A percentile compares a stretch with the other conserved stretches of the same genome.
Conservation (phyloP, 1,284 basidiomycete genomes). For the Stygiomarasmius scandens region DNA sequence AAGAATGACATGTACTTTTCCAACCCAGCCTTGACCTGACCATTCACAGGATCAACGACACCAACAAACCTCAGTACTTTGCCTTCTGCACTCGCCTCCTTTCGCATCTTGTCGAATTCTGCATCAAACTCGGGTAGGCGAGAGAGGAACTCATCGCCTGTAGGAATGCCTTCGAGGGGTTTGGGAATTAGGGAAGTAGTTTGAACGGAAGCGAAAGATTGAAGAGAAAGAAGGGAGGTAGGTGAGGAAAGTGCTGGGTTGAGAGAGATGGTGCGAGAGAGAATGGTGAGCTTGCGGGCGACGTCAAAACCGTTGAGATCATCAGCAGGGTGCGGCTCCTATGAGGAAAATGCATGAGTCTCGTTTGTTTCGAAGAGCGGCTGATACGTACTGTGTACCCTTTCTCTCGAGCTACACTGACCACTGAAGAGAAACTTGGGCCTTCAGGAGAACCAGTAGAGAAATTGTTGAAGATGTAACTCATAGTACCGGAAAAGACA, state of each 20-base stretch:
- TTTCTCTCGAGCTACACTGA: slow-evolving; percentile 86
- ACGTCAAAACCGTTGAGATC: slow-evolving; percentile 97
- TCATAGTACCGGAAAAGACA: slow-evolving; percentile 94
- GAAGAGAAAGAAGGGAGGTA: slow-evolving; percentile 43
- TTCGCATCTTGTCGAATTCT: slow-evolving; percentile 76
- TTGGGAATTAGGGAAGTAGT: slow-evolving; percentile 88
- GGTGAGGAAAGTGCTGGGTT: slow-evolving; percentile 32
- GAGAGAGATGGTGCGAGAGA: slow-evolving; percentile 75
- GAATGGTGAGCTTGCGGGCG: slow-evolving; percentile 94
- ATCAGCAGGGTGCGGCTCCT: slow-evolving; percentile 97
- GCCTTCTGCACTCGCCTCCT: slow-evolving; percentile 76
- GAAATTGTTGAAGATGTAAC: slow-evolving; percentile 99
- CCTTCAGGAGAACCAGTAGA: slow-evolving; percentile 64
- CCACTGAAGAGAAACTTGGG: slow-evolving; percentile 85
- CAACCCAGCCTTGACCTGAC: slow-evolving; percentile 83
- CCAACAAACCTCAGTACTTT: slow-evolving; percentile 94
- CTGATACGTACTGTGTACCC: slow-evolving; percentile 80
- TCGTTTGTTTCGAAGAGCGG: background rate
- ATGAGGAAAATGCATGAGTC: slow-evolving; percentile 5
- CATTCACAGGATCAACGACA: slow-evolving; percentile 82
- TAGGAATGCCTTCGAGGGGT: slow-evolving; percentile 66
- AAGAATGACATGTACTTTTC: slow-evolving; percentile 63
- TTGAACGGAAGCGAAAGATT: slow-evolving; percentile 74
- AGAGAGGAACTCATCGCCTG: slow-evolving; percentile 82
- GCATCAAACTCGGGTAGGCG: slow-evolving; percentile 85